Conservation (phyloP, 768 basidiomycete species). For the Lepiota venenata region DNA sequence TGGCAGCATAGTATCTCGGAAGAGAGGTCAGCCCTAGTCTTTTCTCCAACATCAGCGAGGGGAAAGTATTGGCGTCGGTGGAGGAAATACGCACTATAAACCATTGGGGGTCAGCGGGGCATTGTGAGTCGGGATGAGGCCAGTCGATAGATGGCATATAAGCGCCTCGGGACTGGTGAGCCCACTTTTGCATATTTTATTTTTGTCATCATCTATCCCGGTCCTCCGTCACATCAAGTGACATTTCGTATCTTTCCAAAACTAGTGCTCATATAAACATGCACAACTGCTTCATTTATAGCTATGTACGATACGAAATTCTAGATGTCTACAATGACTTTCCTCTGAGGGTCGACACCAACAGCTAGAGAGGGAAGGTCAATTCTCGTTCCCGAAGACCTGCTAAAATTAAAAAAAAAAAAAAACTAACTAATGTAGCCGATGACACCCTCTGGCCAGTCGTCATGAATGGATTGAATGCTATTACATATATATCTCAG, state of each 20-base stretch:
- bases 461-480: conserved; percentile 23
- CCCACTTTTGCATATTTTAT: conserved; percentile 8
- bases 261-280: no score
- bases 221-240: neutral
- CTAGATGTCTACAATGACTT: conserved; percentile 3
- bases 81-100: neutral
- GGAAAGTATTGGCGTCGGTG: neutral
- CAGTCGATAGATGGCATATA: neutral
- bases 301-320: no score
- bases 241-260: no score
- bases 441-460: conserved; percentile 26
- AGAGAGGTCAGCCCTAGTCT: neutral
- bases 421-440: conserved; percentile 23
- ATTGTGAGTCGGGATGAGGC: neutral
- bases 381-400: neutral
- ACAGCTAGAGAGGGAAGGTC: conserved; percentile 16
- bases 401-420: neutral
- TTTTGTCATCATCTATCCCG: neutral
- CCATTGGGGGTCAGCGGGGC: conserved; percentile 3
- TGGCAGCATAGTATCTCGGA: neutral
- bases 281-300: no score
- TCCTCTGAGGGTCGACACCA: conserved; percentile 21
- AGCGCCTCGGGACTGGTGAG: neutral
- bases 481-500: conserved; percentile 8
- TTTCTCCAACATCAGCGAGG: neutral